Conservation (phyloP, 768 basidiomycete genomes). For the Pholiota molesta region DNA sequence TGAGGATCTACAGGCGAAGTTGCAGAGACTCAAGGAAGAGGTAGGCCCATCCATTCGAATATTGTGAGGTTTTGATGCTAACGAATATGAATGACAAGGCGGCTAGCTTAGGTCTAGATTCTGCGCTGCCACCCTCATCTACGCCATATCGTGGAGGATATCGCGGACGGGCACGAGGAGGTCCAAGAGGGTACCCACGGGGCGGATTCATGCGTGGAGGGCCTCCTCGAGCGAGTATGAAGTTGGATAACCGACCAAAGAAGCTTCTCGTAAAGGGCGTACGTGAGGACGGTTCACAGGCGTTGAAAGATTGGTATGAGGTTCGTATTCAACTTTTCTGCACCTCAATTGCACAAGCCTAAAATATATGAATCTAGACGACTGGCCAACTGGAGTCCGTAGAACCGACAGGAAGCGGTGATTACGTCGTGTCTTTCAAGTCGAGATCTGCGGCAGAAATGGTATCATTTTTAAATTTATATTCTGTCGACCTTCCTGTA, state of each 20-base stretch:
- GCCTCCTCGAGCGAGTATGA: constrained; percentile 74
- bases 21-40: constrained; percentile 81
- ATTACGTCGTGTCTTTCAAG: constrained; percentile 64
- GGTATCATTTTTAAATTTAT: constrained; percentile 38
- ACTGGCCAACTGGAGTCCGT: constrained; percentile 73
- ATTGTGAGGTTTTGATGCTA: neutral
- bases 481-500: constrained; percentile 2
- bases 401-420: constrained; percentile 52
- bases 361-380: constrained; percentile 41
- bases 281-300: constrained; percentile 50
- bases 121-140: constrained; percentile 42
- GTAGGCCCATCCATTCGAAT: constrained; percentile 40
- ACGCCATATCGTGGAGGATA: constrained; percentile 66
- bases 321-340: constrained; percentile 35
- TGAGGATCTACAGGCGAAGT: constrained; percentile 72
- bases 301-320: constrained; percentile 85
- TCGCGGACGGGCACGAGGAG: constrained; percentile 67
- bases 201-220: constrained; percentile 64
- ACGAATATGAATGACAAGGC: constrained; percentile 46
- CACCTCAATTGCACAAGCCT: neutral
- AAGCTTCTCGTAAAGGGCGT: constrained; percentile 77
- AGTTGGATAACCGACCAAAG: constrained; percentile 88
- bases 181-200: constrained; percentile 59
- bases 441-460: constrained; percentile 77
- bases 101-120: constrained; percentile 71